A percentile compares a stretch with the other conserved stretches of the same genome.
Evolutionary conservation across 2,329 filamentous ascomycete species (phyloP).

Genomic region (Colletotrichum higginsianum): DNA sequence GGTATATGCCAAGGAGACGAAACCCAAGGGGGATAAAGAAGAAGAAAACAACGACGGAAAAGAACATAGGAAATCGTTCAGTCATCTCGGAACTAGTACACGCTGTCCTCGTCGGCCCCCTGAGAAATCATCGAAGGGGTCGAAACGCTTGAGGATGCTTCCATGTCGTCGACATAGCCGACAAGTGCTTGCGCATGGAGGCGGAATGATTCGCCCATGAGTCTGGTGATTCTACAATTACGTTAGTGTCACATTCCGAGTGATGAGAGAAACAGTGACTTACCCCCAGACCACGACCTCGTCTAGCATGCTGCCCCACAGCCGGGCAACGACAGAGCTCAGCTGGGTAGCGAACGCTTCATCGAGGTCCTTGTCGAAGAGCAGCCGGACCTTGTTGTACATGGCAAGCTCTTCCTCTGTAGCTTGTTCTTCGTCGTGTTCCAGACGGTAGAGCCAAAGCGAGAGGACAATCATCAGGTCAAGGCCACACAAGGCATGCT

Average conservation of each 20-base stretch:
- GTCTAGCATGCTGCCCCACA: constrained; percentile 98
- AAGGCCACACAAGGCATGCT: constrained; percentile 95
- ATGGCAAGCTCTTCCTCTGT: constrained; percentile 87
- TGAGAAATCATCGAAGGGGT: constrained; percentile 81
- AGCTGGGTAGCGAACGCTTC: constrained; percentile 86
- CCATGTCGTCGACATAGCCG: constrained; percentile 90
- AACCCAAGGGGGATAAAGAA: constrained; percentile 48
- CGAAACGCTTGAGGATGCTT: constrained; percentile 78
- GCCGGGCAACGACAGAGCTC: constrained; percentile 93
- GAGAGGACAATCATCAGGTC: constrained; percentile 98
- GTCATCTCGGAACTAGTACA: constrained; percentile 73
- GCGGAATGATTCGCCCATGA: constrained; percentile 99
- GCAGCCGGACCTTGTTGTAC: constrained; percentile 91
- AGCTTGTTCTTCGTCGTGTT: constrained; percentile 96
- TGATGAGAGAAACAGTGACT: constrained; percentile 60
- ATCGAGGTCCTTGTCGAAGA: constrained; percentile 92
- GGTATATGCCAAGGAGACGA: constrained; percentile 63
- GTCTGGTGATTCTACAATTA: constrained; percentile 82
- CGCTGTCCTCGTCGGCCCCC: constrained; percentile 79
- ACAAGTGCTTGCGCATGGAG: constrained; percentile 94
- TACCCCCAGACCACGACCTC: constrained; percentile 99
- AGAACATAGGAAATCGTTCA: constrained; percentile 65
- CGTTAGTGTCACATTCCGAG: constrained; percentile 39
- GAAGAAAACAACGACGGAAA: constrained; percentile 41
- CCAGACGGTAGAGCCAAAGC: constrained; percentile 98